A percentile compares a stretch with the other conserved stretches of the same genome.
These are phyloP conservation scores for Microdochium nivale DNA, from an alignment of 2,329 filamentous ascomycete genomes.

Conservation along the genomic window DNA sequence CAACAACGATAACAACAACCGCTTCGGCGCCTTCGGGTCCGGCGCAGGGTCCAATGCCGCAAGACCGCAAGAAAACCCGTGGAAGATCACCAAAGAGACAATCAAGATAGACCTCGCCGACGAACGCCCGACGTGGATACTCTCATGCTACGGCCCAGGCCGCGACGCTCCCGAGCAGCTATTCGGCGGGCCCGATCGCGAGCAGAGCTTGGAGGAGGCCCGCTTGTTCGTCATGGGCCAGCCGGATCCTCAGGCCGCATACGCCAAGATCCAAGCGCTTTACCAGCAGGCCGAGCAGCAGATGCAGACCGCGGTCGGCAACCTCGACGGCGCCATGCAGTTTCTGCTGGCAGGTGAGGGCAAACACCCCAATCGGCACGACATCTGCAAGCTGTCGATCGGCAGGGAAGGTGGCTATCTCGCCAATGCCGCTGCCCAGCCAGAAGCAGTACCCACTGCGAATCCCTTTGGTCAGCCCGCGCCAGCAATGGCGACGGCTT, in stretches of 20 bases:
- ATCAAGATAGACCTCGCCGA: slow-evolving; percentile 60
- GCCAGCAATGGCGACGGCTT: slow-evolving; percentile 8
- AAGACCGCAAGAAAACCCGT: slow-evolving; percentile 19
- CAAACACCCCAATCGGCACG: slow-evolving; percentile 66
- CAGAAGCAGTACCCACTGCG: slow-evolving; percentile 15
- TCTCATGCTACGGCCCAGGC: slow-evolving; percentile 79
- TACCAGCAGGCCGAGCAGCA: slow-evolving; percentile 60
- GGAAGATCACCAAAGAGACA: slow-evolving; percentile 45
- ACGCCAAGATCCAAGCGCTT: slow-evolving; percentile 49
- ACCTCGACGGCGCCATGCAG: slow-evolving; percentile 63
- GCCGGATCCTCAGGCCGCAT: slow-evolving; percentile 35
- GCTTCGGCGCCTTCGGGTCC: slow-evolving; percentile 18
- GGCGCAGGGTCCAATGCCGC: slow-evolving; percentile 3
- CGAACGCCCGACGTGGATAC: slow-evolving; percentile 73
- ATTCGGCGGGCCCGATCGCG: slow-evolving; percentile 69
- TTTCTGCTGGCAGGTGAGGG: slow-evolving; percentile 60
- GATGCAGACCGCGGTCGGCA: slow-evolving; percentile 60
- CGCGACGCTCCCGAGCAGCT: slow-evolving; percentile 71
- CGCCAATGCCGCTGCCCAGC: slow-evolving; percentile 17
- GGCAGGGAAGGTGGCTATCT: slow-evolving; percentile 35
- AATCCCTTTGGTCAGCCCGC: slow-evolving; percentile 31
- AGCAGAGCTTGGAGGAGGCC: slow-evolving; percentile 86
- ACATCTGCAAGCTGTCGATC: slow-evolving; percentile 47
- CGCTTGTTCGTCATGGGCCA: slow-evolving; percentile 59
- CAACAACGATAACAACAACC: slow-evolving; percentile 15